Conservation (phyloP, 352 stramenopile genomes). For the Pythium biforme region DNA sequence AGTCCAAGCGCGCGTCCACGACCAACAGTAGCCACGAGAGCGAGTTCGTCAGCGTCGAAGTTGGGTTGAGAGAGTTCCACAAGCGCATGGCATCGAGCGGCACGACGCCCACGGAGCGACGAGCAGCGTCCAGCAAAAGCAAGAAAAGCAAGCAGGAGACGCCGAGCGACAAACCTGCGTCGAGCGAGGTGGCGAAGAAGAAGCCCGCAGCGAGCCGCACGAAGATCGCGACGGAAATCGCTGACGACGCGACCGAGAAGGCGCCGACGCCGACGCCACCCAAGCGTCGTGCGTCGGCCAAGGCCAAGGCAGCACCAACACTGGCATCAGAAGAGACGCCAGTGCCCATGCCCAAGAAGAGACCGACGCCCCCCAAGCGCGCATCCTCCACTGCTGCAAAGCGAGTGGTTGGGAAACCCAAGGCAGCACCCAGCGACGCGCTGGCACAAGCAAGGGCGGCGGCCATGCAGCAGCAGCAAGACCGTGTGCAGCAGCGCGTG, state of each 20-base stretch:
- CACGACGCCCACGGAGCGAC: constrained; percentile 14
- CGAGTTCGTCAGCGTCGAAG: constrained; percentile 75
- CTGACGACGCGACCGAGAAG: neutral
- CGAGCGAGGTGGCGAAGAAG: neutral
- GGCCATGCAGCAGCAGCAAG: constrained; percentile 48
- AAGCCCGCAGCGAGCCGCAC: constrained; percentile 1
- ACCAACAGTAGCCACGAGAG: constrained; percentile 34
- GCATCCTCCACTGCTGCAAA: neutral
- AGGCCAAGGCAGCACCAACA: constrained; percentile 4
- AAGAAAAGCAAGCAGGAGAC: neutral
- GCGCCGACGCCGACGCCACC: constrained; percentile 13
- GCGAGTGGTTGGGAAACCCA: constrained; percentile 1
- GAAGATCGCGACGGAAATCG: neutral
- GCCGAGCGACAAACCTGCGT: neutral
- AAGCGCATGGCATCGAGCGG: constrained; percentile 41
- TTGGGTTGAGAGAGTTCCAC: constrained; percentile 69
- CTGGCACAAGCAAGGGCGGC: constrained; percentile 46
- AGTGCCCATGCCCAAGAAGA: neutral
- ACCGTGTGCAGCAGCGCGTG: constrained; percentile 50
- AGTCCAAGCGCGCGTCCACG: constrained; percentile 15
- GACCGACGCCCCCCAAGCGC: neutral
- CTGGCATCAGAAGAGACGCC: neutral
- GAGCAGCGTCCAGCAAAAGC: neutral
- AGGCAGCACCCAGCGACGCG: constrained; percentile 19
- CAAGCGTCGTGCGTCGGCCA: neutral